Evolutionary conservation across 352 stramenopile species (phyloP).

Genomic region (Phytophthora constricta): DNA sequence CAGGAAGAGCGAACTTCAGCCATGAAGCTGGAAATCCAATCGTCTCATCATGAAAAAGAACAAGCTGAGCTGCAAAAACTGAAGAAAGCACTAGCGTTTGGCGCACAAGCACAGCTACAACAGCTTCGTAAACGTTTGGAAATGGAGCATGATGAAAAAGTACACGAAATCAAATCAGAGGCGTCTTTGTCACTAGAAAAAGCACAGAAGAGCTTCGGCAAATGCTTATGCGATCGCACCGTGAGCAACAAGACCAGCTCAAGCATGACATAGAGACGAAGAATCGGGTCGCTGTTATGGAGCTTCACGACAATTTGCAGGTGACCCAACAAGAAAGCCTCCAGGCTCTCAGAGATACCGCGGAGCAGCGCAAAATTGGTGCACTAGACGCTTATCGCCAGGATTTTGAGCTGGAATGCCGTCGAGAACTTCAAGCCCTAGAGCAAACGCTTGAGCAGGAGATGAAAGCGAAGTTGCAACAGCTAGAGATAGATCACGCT

Average conservation of each 20-base stretch:
- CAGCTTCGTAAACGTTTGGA: slow-evolving; percentile 57
- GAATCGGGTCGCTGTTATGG: slow-evolving; percentile 53
- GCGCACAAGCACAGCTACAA: slow-evolving; percentile 67
- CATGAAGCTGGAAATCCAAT: slow-evolving; percentile 53
- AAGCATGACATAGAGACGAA: slow-evolving; percentile 49
- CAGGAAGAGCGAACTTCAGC: slow-evolving; percentile 55
- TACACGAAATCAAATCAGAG: slow-evolving; percentile 34
- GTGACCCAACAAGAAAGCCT: slow-evolving; percentile 30
- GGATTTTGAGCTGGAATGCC: slow-evolving; percentile 44
- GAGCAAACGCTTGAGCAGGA: slow-evolving; percentile 56
- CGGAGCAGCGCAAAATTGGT: slow-evolving; percentile 27
- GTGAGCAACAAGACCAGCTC: slow-evolving; percentile 46
- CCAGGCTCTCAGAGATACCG: slow-evolving; percentile 31
- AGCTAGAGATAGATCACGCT: slow-evolving; percentile 54
- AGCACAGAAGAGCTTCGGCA: slow-evolving; percentile 52
- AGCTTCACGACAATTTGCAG: slow-evolving; percentile 62
- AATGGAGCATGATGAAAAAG: slow-evolving; percentile 43
- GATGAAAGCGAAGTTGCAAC: slow-evolving; percentile 36
- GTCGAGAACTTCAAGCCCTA: slow-evolving; percentile 40
- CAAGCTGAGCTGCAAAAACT: slow-evolving; percentile 61
- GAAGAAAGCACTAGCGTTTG: slow-evolving; percentile 60
- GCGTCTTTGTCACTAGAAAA: slow-evolving; percentile 39
- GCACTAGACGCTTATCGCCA: slow-evolving; percentile 26
- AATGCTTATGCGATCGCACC: slow-evolving; percentile 45
- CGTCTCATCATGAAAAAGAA: slow-evolving; percentile 46